These are phyloP conservation scores for Phylloporus rhodoxanthus DNA, from an alignment of 768 basidiomycete genomes.

Conservation along the genomic window DNA sequence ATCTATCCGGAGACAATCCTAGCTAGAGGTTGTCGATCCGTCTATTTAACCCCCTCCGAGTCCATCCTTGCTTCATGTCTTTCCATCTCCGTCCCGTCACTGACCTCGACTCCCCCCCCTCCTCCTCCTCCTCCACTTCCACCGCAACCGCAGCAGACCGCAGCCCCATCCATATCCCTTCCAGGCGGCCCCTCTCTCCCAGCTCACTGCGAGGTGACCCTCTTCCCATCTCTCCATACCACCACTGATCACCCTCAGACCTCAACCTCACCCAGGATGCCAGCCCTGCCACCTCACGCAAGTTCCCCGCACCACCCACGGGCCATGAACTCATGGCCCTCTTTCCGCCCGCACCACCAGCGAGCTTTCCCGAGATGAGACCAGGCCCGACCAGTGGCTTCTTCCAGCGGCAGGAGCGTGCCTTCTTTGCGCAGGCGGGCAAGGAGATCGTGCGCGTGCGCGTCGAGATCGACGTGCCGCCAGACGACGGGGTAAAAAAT, in stretches of 20 bases:
- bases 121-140: slow-evolving; percentile 46
- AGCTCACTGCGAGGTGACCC: slow-evolving; percentile 52
- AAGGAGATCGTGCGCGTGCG: slow-evolving; percentile 72
- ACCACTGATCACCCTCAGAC: slow-evolving; percentile 37
- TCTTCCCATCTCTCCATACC: too few species aligned
- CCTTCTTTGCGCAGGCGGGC: slow-evolving; percentile 74
- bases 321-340: slow-evolving; percentile 83
- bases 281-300: slow-evolving; percentile 45
- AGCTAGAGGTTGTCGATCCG: neutral
- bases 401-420: slow-evolving; percentile 72
- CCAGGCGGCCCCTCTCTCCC: slow-evolving; percentile 58
- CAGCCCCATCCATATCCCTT: slow-evolving; percentile 31
- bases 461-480: slow-evolving; percentile 57
- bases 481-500: slow-evolving; percentile 15
- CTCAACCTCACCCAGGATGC: slow-evolving; percentile 55
- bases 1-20: too few species aligned
- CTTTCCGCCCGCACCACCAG: slow-evolving; percentile 68
- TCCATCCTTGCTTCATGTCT: slow-evolving; percentile 31
- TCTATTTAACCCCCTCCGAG: slow-evolving; percentile 22
- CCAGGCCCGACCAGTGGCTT: slow-evolving; percentile 65
- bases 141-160: slow-evolving; percentile 42
- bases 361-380: slow-evolving; percentile 47
- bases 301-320: slow-evolving; percentile 70
- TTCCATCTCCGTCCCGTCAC: slow-evolving; percentile 57
- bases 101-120: slow-evolving; percentile 39